phyloP scores from a whole-genome alignment of 1,139 yeast species.

The Yamadazyma triangularis region DNA sequence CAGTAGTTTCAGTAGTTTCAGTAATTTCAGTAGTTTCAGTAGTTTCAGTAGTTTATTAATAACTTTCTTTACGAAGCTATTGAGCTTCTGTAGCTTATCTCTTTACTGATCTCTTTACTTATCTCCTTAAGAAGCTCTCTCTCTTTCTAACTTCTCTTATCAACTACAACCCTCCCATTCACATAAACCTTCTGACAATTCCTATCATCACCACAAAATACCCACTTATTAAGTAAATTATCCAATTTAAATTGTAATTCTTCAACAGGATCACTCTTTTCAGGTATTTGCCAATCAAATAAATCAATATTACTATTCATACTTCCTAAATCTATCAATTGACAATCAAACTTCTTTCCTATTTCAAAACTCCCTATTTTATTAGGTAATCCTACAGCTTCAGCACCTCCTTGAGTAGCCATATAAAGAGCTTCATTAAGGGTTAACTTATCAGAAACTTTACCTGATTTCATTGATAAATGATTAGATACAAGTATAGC shows the following conservation, averaged over 20 bases:
- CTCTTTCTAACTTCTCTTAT: constrained; percentile 24
- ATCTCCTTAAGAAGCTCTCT: too few relatives aligned
- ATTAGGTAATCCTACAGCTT: constrained; percentile 60
- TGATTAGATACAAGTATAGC: constrained; percentile 84
- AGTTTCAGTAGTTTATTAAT: too few relatives aligned
- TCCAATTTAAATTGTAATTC: constrained; percentile 17
- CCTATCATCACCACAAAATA: constrained; percentile 93
- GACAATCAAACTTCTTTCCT: constrained; percentile 85
- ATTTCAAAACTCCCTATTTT: constrained; percentile 70
- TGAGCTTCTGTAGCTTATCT: too few relatives aligned
- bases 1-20: too few relatives aligned
- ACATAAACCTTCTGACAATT: constrained; percentile 82
- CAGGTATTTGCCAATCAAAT: constrained; percentile 61
- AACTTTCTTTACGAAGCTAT: too few relatives aligned
- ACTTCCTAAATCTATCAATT: constrained; percentile 63
- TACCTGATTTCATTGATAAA: constrained; percentile 53
- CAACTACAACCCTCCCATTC: constrained; percentile 59
- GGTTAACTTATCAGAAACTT: constrained; percentile 41
- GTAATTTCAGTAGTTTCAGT: too few relatives aligned
- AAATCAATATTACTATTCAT: constrained; percentile 67
- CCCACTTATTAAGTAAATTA: constrained; percentile 79
- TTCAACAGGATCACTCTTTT: constrained; percentile 8
- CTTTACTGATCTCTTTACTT: too few relatives aligned
- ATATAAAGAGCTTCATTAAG: constrained; percentile 71
- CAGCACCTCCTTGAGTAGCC: constrained; percentile 91